Evolutionary conservation across 2,329 filamentous ascomycete species (phyloP), one percentile per base, ranked within the genome.

Genomic region (Talaromyces sp.): DNA sequence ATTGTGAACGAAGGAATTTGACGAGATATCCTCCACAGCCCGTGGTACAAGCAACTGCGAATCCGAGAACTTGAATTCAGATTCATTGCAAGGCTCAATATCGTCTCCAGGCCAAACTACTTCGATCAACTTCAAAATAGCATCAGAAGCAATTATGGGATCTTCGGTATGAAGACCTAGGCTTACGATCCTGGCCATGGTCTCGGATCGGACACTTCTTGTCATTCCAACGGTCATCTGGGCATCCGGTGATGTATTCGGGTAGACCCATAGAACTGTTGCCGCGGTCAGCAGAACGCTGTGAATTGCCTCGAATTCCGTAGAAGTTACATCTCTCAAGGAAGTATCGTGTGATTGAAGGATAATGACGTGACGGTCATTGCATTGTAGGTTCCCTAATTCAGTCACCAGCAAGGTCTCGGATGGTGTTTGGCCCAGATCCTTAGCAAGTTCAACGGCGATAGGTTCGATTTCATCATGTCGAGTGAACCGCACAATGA

Each of bases 221-320:
- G 64, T 61, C 8, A 69, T 43, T 8, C 67, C 67, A n/a, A 68
- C 62, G n/a, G 60, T 63, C 67, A 68, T 68, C 33, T 67, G 64
- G 13, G 64, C 58, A 55, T 68, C 67, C 8, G 66, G 65, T 21
- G 37, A 61, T 17, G 63, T 60, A 13, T 58, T 53, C 5, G 58
- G 59, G 36, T 67, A 66, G 9, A 69, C 65, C 67, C 67, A 69
- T 11, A 69, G 61, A 3, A 66, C 48, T 21, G 61, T 55, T 6
- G 52, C 56, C 17, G 65, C 63, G 19, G 53, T 61, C 1, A 68
- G 58, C 2, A 69, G 45, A 3, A 62, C 57, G 15, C 46, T 59
- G 40, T 66, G 62, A 21, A 68, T 58, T 7, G 33, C 19, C 8
- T 54, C 35, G 13, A 54, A 58, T 8, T 58, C 39, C 3, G 10